Evolutionary conservation across 352 stramenopile species (phyloP).

Genomic region (Elongisporangium prolatum): DNA sequence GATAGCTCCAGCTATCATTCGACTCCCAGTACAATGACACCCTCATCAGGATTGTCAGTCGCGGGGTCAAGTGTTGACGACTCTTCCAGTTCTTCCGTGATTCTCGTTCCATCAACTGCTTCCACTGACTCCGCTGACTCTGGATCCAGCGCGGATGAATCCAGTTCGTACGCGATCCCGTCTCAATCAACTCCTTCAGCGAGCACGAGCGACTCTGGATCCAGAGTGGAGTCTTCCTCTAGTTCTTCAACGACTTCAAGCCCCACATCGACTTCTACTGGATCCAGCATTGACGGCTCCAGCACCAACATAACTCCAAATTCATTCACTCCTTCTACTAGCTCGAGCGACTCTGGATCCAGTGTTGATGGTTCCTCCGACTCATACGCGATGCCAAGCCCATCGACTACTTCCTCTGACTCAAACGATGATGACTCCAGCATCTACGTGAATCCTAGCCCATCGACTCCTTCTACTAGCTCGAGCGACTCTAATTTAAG

Average conservation of each 20-base stretch:
- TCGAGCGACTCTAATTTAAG: not conserved
- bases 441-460: not conserved
- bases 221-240: not conserved
- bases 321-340: not conserved
- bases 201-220: not conserved
- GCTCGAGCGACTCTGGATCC: not conserved
- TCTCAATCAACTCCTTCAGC: not conserved
- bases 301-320: not conserved
- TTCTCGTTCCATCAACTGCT: no score
- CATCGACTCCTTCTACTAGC: not conserved
- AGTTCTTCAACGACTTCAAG: not conserved
- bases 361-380: not conserved
- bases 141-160: not conserved
- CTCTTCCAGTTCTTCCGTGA: no score
- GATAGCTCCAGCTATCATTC: not conserved
- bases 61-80: no score
- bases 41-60: not conserved
- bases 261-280: not conserved
- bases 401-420: no score
- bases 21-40: not conserved
- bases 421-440: no score
- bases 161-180: not conserved
- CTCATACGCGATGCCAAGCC: no score
- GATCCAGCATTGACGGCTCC: not conserved
- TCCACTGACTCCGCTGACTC: not conserved